Percentiles rank a stretch among this genome's conserved stretches.
Evolutionary conservation across 305 asterid species (phyloP).

Genomic region (Plantago coronopus): DNA sequence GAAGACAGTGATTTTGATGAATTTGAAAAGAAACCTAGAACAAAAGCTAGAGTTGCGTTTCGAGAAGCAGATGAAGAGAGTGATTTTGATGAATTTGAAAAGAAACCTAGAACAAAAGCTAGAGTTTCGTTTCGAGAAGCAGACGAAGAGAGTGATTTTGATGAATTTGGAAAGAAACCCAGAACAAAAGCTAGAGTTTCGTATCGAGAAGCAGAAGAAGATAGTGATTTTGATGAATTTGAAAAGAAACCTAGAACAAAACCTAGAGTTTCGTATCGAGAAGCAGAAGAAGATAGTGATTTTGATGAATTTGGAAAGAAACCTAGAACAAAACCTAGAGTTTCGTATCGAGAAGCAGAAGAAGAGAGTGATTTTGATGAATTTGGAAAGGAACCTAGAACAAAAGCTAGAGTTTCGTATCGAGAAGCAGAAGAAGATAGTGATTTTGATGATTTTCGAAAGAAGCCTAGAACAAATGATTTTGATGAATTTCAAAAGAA

Average conservation of each 20-base stretch:
- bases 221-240: slow-evolving; percentile 25
- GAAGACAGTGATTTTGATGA: slow-evolving; percentile 7
- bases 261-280: slow-evolving; percentile 19
- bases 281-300: slow-evolving; percentile 30
- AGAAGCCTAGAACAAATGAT: slow-evolving; percentile 22
- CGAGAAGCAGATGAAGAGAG: too few species aligned
- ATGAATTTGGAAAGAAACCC: slow-evolving; percentile 26
- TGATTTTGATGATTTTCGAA: slow-evolving; percentile 14
- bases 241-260: slow-evolving; percentile 25
- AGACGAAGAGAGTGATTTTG: slow-evolving; percentile 32
- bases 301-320: slow-evolving; percentile 17
- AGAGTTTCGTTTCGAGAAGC: slow-evolving; percentile 41
- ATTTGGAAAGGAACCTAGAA: too few species aligned
- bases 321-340: background rate
- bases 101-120: slow-evolving; percentile 28
- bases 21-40: slow-evolving; percentile 24
- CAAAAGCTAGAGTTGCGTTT: slow-evolving; percentile 29
- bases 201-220: slow-evolving; percentile 42
- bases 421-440: too few species aligned
- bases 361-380: too few species aligned
- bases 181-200: slow-evolving; percentile 22
- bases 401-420: background rate
- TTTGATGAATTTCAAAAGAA: too few species aligned
- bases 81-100: slow-evolving; percentile 16
- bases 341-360: too few species aligned